These are phyloP conservation scores for Verticillium nonalfalfae DNA, from an alignment of 2,329 filamentous ascomycete species.

Conservation along the genomic window DNA sequence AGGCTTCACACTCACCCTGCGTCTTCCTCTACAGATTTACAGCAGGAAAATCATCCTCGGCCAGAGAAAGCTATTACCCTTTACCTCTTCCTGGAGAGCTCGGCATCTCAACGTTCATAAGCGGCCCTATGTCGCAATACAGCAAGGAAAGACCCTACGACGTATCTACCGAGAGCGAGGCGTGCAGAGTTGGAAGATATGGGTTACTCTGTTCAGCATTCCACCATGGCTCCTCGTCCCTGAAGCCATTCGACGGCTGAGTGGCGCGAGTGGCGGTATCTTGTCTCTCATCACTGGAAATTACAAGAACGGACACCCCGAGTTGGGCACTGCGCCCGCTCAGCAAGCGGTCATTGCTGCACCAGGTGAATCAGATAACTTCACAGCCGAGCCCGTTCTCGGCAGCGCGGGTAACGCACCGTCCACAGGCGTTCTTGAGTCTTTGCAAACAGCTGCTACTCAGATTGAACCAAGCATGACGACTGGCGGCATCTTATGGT, in stretches of 20 bases:
- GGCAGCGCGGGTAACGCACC: background rate
- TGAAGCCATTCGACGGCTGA: constrained; percentile 43
- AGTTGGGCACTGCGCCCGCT: background rate
- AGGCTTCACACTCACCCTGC: constrained; percentile 33
- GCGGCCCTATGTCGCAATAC: constrained; percentile 14
- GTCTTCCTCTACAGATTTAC: constrained; percentile 41
- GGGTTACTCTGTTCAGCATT: constrained; percentile 30
- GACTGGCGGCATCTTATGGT: constrained; percentile 48
- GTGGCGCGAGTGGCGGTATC: constrained; percentile 29
- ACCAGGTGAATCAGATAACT: background rate
- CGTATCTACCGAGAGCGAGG: constrained; percentile 31
- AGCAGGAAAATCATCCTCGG: constrained; percentile 20
- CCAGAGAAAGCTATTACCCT: constrained; percentile 18
- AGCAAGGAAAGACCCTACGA: constrained; percentile 19
- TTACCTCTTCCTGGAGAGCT: constrained; percentile 23
- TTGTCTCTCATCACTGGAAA: constrained; percentile 11
- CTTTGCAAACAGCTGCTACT: background rate
- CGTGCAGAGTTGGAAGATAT: constrained; percentile 41
- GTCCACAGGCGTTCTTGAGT: background rate
- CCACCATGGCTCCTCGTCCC: constrained; percentile 44
- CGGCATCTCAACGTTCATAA: constrained; percentile 2
- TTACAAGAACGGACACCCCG: background rate
- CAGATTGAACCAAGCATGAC: constrained; percentile 21
- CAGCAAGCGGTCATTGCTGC: background rate
- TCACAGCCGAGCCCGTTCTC: background rate